Percentiles rank a stretch among this genome's conserved stretches.
Conservation (phyloP, 2,329 filamentous ascomycete genomes). For the Beauveria sp. region DNA sequence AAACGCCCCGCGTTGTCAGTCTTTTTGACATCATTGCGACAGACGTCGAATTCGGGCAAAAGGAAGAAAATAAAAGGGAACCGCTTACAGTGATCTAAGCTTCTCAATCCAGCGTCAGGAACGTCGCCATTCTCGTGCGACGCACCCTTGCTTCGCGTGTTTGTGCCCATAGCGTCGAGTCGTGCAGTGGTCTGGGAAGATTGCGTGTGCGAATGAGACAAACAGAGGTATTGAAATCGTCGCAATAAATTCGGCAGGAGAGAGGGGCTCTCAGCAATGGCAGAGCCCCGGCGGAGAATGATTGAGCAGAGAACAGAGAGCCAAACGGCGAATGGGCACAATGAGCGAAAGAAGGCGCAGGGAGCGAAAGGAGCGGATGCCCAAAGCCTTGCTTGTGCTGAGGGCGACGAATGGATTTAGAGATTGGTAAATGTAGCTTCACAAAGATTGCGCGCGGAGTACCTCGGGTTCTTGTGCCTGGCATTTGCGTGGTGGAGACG, state of each 20-base stretch:
- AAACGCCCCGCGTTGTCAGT: background rate
- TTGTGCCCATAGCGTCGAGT: constrained; percentile 22
- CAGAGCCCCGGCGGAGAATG: background rate
- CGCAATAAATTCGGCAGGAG: background rate
- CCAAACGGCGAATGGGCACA: background rate
- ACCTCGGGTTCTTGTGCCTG: constrained; percentile 1
- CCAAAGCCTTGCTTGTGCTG: constrained; percentile 1
- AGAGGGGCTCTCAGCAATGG: background rate
- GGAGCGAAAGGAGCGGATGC: constrained; percentile 6
- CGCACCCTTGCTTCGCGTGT: constrained; percentile 25
- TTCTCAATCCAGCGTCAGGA: constrained; percentile 68
- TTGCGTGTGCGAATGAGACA: background rate
- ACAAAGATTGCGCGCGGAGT: background rate
- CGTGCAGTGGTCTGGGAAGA: background rate
- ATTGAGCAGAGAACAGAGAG: background rate
- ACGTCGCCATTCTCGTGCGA: constrained; percentile 21
- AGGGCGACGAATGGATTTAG: background rate
- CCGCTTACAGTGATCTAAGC: constrained; percentile 65
- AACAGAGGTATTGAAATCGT: background rate
- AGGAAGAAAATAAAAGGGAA: background rate
- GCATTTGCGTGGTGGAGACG: background rate
- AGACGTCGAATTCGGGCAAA: background rate
- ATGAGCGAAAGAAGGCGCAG: background rate
- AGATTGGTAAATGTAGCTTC: background rate
- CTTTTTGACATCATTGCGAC: background rate